These are phyloP conservation scores for Penicillium aurantiogriseum DNA, from an alignment of 2,329 filamentous ascomycete genomes.

Conservation along the genomic window DNA sequence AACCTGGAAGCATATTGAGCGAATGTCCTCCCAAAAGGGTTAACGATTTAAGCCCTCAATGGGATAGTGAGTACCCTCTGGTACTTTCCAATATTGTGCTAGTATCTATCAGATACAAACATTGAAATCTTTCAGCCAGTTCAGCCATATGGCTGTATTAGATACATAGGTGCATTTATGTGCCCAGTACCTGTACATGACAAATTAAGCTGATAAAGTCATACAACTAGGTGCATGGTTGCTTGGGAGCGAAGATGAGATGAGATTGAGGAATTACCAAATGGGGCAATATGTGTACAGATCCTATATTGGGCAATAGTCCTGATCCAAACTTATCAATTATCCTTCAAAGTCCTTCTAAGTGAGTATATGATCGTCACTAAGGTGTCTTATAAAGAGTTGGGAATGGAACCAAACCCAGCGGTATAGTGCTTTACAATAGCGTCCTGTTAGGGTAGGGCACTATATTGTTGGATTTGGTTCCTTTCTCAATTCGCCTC, in stretches of 20 bases:
- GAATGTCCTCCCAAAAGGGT: too few relatives aligned
- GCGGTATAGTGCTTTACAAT: neutral
- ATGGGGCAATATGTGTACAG: neutral
- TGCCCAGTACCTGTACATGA: neutral
- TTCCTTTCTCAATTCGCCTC: neutral
- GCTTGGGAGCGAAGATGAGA: neutral
- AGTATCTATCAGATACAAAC: neutral
- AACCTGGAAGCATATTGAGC: neutral
- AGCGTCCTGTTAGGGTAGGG: neutral
- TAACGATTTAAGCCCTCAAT: neutral
- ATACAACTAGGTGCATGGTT: neutral
- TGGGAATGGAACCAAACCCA: fast-evolving
- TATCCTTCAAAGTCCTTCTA: neutral
- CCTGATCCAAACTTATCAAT: too few relatives aligned
- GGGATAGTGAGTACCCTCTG: neutral
- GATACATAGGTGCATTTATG: neutral
- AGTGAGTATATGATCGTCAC: neutral
- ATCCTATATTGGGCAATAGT: neutral
- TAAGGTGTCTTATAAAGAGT: neutral
- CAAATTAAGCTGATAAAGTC: neutral
- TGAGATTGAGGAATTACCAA: neutral
- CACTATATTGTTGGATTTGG: neutral
- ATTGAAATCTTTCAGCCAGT: neutral
- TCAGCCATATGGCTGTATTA: neutral
- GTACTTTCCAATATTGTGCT: neutral